phyloP scores from a whole-genome alignment of 202 grass and related monocot genomes.

The Digitaria exilis region DNA sequence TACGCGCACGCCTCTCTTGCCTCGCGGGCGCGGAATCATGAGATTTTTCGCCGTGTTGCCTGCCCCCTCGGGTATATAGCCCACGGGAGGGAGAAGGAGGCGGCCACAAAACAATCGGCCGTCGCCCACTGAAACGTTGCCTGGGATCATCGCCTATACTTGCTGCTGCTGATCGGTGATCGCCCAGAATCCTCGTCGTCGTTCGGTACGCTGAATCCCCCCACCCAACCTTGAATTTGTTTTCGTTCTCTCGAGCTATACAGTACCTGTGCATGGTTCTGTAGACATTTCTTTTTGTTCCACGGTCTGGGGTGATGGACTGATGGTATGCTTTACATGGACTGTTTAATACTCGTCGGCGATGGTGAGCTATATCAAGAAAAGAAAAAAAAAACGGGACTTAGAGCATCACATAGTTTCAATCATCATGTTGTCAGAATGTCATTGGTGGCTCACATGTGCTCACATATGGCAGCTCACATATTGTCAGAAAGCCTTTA shows the following conservation, averaged over 20 bases:
- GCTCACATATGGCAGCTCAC: too few relatives aligned
- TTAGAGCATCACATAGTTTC: too few relatives aligned
- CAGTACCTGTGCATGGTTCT: not conserved
- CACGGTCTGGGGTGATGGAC: not conserved
- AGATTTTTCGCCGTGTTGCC: not conserved
- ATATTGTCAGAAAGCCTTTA: too few relatives aligned
- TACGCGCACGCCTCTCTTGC: not conserved
- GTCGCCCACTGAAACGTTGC: not conserved
- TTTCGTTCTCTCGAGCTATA: too few relatives aligned
- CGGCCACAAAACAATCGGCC: not conserved
- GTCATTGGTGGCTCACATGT: too few relatives aligned
- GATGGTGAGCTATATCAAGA: not conserved
- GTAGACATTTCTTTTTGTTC: not conserved
- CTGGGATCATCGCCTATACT: not conserved
- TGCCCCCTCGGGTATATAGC: constrained; percentile 5
- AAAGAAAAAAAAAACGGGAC: too few relatives aligned
- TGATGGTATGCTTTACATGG: not conserved
- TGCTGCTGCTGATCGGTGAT: not conserved
- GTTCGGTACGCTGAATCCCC: not conserved
- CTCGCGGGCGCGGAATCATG: not conserved
- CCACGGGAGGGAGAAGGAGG: not conserved
- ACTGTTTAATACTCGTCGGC: not conserved
- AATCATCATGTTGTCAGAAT: too few relatives aligned
- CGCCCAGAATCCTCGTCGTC: not conserved
- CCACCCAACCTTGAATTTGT: not conserved